Percentiles rank a stretch among this genome's conserved stretches.
Conservation (phyloP, 495 filamentous ascomycete genomes). For the Tricharina praecox region DNA sequence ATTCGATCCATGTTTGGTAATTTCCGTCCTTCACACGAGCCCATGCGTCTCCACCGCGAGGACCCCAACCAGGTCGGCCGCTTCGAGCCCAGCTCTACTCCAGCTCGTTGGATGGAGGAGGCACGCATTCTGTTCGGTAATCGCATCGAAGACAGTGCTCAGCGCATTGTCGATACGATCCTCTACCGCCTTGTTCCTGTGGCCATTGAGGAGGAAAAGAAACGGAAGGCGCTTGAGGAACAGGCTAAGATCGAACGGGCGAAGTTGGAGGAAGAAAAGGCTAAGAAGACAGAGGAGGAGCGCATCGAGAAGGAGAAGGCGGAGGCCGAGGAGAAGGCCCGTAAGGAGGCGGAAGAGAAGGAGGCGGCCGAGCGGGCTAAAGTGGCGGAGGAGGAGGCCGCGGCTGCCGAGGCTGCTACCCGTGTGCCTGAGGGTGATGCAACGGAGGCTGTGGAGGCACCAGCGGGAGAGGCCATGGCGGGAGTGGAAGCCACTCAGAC, state of each 20-base stretch:
- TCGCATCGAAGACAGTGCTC: conserved; percentile 50
- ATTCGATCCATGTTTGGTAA: conserved; percentile 43
- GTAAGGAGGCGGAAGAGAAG: conserved; percentile 41
- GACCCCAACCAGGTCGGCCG: conserved; percentile 21
- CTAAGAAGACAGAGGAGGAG: conserved; percentile 49
- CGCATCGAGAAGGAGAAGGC: conserved; percentile 38
- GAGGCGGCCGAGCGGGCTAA: conserved; percentile 35
- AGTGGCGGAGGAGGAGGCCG: conserved; percentile 22
- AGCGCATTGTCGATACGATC: conserved; percentile 53
- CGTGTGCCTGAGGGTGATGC: conserved; percentile 34
- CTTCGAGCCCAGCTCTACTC: conserved; percentile 54
- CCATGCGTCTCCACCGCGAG: conserved; percentile 21
- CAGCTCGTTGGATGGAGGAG: conserved; percentile 74
- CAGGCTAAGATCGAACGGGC: conserved; percentile 29
- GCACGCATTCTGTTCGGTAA: conserved; percentile 66
- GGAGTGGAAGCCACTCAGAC: conserved; percentile 51
- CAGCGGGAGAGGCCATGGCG: conserved; percentile 48
- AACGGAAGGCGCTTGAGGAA: conserved; percentile 41
- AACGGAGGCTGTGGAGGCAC: conserved; percentile 29
- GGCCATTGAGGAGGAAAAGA: conserved; percentile 60
- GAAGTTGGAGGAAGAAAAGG: conserved; percentile 37
- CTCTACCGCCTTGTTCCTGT: conserved; percentile 61
- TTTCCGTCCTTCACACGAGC: conserved; percentile 31
- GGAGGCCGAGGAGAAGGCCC: conserved; percentile 45
- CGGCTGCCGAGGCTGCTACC: conserved; percentile 25